Base-by-base conservation (phyloP, 2,329 filamentous ascomycete species). In the Cephalotrichum gorgonifer region DNA sequence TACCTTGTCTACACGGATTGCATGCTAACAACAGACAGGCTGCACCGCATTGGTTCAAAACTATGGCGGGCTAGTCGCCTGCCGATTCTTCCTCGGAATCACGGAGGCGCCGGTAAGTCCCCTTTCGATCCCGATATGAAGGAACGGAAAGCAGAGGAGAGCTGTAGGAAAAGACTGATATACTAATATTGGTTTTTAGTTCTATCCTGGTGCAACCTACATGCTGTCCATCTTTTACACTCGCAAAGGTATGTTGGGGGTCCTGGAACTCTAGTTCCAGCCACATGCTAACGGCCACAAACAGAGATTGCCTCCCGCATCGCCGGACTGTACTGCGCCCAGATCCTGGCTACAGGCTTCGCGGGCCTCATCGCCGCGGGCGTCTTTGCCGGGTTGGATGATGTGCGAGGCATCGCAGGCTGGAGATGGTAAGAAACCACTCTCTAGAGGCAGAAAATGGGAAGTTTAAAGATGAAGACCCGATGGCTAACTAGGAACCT, bases 341-440 rank as follows among this genome's bases (percentile, higher is more conserved):
- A 79, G 5, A 67, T 86, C 11, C 72, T 86, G 4, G 81, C 79
- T 1, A 81, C 81, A 1, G 82, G 82, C 0, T 86, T 87, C 56
- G 81, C 80, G 0, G 83, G 81, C 1, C 65, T 82, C n/a, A 69
- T 83, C 20, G 75, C 77, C 2, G 78, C 78, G 1, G 75, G 80
- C 7, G 82, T 88, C 44, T 80, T 79, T 0, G 64, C 67, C 17
- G 74, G 77, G 35, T 72, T 85, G 50, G 70, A 80, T 50, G 71
- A 77, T 11, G 65, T 71, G 1, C 64, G 64, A 3, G 81, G 78
- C 1, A 64, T 83, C 3, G 39, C 38, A 15, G 82, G 82, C 5
- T 87, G 83, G 83, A 69, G 79, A 6, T 83, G 76, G 76, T 39
- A 39, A 11, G 35, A 4, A 17, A 6, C 9, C 33, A 7, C 6